A percentile compares a stretch with the other conserved stretches of the same genome.
These are phyloP conservation scores for Rhizoclosmatium globosum DNA, from an alignment of 192 early-diverging fungal genomes.

Conservation along the genomic window DNA sequence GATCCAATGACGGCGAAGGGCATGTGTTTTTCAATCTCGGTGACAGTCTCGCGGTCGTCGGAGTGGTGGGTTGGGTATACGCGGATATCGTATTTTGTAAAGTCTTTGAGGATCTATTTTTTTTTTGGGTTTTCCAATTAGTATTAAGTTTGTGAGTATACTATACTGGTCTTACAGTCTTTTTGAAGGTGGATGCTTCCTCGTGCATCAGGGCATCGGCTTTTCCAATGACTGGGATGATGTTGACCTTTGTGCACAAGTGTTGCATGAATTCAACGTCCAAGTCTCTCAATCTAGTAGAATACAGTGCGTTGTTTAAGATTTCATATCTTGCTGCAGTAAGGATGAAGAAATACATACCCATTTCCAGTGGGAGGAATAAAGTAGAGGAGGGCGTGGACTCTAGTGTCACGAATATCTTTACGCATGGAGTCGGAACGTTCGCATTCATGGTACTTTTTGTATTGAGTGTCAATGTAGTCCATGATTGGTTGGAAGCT, in stretches of 20 bases:
- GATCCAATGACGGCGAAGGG: slow-evolving; percentile 97
- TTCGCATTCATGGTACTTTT: slow-evolving; percentile 86
- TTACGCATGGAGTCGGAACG: slow-evolving; percentile 58
- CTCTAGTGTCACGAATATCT: slow-evolving; percentile 89
- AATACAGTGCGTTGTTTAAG: slow-evolving; percentile 10
- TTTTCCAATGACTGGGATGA: slow-evolving; percentile 96
- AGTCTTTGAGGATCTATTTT: slow-evolving; percentile 67
- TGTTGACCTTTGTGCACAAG: slow-evolving; percentile 90
- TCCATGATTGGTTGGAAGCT: slow-evolving; percentile 94
- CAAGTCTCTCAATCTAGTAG: slow-evolving; percentile 52
- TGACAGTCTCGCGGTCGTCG: slow-evolving; percentile 73
- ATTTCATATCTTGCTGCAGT: neutral
- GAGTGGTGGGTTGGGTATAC: slow-evolving; percentile 79
- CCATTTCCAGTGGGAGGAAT: slow-evolving; percentile 88
- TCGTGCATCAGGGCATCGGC: slow-evolving; percentile 90
- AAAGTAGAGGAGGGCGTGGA: slow-evolving; percentile 97
- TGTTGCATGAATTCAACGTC: slow-evolving; percentile 94
- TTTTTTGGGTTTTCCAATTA: slow-evolving; percentile 16
- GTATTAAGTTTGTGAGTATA: no score
- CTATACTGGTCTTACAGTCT: slow-evolving; percentile 56
- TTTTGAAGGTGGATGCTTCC: slow-evolving; percentile 89
- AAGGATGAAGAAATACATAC: neutral
- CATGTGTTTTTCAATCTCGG: slow-evolving; percentile 74
- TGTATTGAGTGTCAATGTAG: slow-evolving; percentile 93
- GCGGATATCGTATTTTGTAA: slow-evolving; percentile 69